These are phyloP conservation scores for Coleophoma crateriformis DNA, from an alignment of 2,329 filamentous ascomycete species.

Conservation along the genomic window DNA sequence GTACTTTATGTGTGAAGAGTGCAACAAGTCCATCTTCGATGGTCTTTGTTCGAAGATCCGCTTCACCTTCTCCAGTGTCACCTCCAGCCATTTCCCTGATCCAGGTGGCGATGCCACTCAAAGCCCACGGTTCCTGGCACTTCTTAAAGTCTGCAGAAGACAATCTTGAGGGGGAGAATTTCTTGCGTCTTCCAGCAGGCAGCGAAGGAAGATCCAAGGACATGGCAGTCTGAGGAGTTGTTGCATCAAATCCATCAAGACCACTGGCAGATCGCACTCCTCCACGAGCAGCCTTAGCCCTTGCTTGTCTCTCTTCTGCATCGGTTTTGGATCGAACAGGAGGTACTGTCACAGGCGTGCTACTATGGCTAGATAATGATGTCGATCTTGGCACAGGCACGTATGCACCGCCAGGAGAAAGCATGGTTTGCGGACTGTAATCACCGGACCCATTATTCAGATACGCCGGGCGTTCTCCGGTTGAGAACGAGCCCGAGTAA, in stretches of 20 bases:
- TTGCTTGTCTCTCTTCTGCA: conserved; percentile 60
- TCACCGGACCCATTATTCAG: conserved; percentile 21
- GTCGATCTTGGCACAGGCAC: conserved; percentile 61
- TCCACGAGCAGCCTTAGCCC: conserved; percentile 46
- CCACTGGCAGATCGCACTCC: conserved; percentile 43
- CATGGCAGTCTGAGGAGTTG: conserved; percentile 44
- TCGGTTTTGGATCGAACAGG: conserved; percentile 94
- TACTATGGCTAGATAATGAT: conserved; percentile 77
- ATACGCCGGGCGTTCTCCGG: conserved; percentile 27
- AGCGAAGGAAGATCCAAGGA: conserved; percentile 80
- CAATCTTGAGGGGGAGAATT: conserved; percentile 82
- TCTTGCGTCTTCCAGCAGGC: conserved; percentile 71
- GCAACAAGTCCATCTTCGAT: conserved; percentile 84
- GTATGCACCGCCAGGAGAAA: conserved; percentile 29
- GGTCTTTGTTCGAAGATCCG: conserved; percentile 77
- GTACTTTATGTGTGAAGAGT: conserved; percentile 89
- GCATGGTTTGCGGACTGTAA: conserved; percentile 37
- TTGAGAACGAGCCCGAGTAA: conserved; percentile 39
- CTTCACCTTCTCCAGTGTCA: conserved; percentile 64
- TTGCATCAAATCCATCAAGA: conserved; percentile 52
- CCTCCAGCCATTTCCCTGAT: conserved; percentile 69
- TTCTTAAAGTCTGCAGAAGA: conserved; percentile 75
- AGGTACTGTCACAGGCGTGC: conserved; percentile 70
- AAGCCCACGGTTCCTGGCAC: conserved; percentile 86
- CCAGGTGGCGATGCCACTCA: conserved; percentile 85